These are phyloP conservation scores for Globisporangium mamillatum DNA, from an alignment of 352 stramenopile genomes.

Conservation along the genomic window DNA sequence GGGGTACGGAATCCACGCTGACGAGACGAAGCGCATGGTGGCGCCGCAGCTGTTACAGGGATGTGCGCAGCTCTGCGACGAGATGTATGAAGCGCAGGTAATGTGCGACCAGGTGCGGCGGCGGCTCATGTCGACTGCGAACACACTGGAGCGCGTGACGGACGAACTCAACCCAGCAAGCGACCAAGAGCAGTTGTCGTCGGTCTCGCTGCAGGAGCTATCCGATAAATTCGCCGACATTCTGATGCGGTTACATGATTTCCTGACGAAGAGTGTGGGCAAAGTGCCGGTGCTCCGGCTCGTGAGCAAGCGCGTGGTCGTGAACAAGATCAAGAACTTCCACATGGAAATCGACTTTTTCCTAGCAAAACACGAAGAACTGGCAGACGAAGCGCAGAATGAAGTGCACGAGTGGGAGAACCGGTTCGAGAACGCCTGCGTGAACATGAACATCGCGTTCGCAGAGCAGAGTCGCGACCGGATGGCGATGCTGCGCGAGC, in stretches of 20 bases:
- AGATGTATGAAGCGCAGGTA: slow-evolving; percentile 9
- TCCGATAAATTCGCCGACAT: background rate
- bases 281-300: background rate
- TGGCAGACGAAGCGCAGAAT: background rate
- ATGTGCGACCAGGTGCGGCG: slow-evolving; percentile 16
- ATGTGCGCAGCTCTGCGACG: background rate
- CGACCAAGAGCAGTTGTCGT: background rate
- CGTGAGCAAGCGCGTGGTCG: slow-evolving; percentile 11
- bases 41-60: background rate
- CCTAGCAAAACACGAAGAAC: background rate
- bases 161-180: background rate
- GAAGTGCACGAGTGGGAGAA: slow-evolving; percentile 10
- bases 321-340: background rate
- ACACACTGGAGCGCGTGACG: background rate
- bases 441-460: slow-evolving; percentile 6
- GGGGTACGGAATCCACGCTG: background rate
- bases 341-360: slow-evolving; percentile 6
- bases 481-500: slow-evolving; percentile 13
- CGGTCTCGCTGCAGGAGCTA: background rate
- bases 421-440: slow-evolving; percentile 13
- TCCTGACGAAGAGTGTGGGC: background rate
- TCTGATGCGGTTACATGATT: slow-evolving; percentile 3
- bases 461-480: slow-evolving; percentile 10
- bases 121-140: slow-evolving; percentile 4
- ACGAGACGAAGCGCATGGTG: background rate